A percentile compares a stretch with the other conserved stretches of the same genome.
These are phyloP conservation scores for Lipomyces spencermartinsiae DNA, from an alignment of 805 yeast species.

Conservation along the genomic window DNA sequence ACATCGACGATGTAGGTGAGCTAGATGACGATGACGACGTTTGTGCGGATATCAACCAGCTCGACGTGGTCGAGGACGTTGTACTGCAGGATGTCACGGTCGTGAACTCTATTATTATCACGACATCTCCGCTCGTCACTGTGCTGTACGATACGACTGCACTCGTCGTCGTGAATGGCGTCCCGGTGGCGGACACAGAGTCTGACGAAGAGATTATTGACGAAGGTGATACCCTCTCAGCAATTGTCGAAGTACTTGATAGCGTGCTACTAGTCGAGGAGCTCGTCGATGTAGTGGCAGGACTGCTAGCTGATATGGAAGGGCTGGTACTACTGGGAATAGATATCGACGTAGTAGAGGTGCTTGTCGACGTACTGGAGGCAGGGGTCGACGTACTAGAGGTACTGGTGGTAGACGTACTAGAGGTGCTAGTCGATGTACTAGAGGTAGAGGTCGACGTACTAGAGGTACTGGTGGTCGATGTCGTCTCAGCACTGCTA, in stretches of 20 bases:
- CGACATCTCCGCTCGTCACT: not conserved
- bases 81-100: not conserved
- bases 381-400: not conserved
- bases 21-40: not conserved
- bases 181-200: too few relatives aligned
- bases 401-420: not conserved
- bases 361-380: not conserved
- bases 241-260: constrained; percentile 3
- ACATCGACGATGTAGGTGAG: not conserved
- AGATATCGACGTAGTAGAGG: not conserved
- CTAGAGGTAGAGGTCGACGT: not conserved
- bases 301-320: not conserved
- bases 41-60: not conserved
- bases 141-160: not conserved
- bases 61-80: too few relatives aligned
- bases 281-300: not conserved
- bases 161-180: not conserved
- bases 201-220: too few relatives aligned
- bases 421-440: not conserved
- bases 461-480: not conserved
- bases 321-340: not conserved
- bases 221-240: not conserved
- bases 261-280: not conserved
- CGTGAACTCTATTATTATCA: not conserved
- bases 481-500: not conserved